Evolutionary conservation across 2,329 filamentous ascomycete genomes (phyloP).

Genomic region (Exophiala calicioides): DNA sequence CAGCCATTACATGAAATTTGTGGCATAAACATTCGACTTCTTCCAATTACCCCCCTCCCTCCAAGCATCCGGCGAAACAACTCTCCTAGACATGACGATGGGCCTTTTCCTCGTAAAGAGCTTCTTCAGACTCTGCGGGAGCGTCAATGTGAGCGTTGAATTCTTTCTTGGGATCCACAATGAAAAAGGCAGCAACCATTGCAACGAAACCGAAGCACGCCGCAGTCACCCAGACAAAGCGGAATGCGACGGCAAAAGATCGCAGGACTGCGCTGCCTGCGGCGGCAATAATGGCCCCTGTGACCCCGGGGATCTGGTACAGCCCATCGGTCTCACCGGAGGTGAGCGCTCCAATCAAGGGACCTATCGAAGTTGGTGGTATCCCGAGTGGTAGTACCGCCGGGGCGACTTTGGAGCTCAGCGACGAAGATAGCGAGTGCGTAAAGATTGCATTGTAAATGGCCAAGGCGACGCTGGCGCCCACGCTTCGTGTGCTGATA

Average conservation of each 20-base stretch:
- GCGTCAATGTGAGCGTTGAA: too few relatives aligned
- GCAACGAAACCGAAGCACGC: constrained; percentile 1
- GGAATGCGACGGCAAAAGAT: not conserved
- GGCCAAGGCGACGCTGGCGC: too few relatives aligned
- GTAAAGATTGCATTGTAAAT: constrained; percentile 9
- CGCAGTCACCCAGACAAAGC: not conserved
- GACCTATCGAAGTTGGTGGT: not conserved
- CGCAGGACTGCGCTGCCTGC: not conserved
- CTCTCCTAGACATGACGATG: too few relatives aligned
- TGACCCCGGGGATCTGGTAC: constrained; percentile 1
- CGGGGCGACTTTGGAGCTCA: not conserved
- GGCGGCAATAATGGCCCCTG: not conserved
- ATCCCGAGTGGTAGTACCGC: constrained; percentile 4
- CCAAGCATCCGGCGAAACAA: too few relatives aligned
- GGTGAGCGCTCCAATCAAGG: not conserved
- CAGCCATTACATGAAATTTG: too few relatives aligned
- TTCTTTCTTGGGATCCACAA: too few relatives aligned
- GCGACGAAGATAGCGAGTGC: not conserved
- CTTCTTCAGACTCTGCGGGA: too few relatives aligned
- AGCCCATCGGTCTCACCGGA: not conserved
- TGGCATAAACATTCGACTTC: too few relatives aligned
- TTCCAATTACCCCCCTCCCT: too few relatives aligned
- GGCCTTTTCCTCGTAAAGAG: too few relatives aligned
- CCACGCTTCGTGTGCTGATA: too few relatives aligned
- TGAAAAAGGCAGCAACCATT: too few relatives aligned